These are phyloP conservation scores for Pichia rugopelliculosa DNA, from an alignment of 805 yeast species.

Conservation along the genomic window DNA sequence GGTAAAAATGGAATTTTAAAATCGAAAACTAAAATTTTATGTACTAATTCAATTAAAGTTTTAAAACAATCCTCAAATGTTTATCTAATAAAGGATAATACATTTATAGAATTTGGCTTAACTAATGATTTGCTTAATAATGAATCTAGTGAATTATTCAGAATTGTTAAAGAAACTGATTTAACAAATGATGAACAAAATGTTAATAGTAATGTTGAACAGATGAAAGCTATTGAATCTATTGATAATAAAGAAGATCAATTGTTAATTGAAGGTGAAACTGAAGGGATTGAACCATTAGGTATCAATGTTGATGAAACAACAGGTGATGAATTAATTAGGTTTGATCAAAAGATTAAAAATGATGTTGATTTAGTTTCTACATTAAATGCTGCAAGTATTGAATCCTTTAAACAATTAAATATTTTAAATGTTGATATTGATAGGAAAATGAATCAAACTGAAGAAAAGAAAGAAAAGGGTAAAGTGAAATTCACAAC, in stretches of 20 bases:
- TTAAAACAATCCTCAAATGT: slow-evolving; percentile 53
- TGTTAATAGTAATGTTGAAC: not conserved
- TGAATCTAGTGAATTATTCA: slow-evolving; percentile 23
- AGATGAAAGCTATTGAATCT: not conserved
- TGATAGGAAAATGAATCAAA: slow-evolving; percentile 36
- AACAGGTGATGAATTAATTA: slow-evolving; percentile 15
- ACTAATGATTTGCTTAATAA: slow-evolving; percentile 32
- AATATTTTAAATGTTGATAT: slow-evolving; percentile 18
- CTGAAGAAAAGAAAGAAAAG: slow-evolving; percentile 44
- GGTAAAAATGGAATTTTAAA: slow-evolving; percentile 40
- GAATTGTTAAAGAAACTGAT: slow-evolving; percentile 36
- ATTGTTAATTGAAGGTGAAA: slow-evolving; percentile 10
- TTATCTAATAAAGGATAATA: slow-evolving; percentile 46
- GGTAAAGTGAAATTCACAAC: slow-evolving; percentile 53
- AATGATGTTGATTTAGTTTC: slow-evolving; percentile 14
- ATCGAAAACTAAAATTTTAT: slow-evolving; percentile 45
- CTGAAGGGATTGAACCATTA: slow-evolving; percentile 10
- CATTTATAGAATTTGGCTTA: slow-evolving; percentile 49
- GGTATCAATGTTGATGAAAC: slow-evolving; percentile 13
- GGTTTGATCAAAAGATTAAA: slow-evolving; percentile 9
- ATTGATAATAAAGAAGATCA: slow-evolving; percentile 5
- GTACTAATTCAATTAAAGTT: slow-evolving; percentile 52
- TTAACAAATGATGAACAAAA: not conserved
- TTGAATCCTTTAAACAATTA: slow-evolving; percentile 49
- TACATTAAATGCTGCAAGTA: slow-evolving; percentile 51